phyloP scores from a whole-genome alignment of 768 basidiomycete genomes.

The Amanita brunnescens region DNA sequence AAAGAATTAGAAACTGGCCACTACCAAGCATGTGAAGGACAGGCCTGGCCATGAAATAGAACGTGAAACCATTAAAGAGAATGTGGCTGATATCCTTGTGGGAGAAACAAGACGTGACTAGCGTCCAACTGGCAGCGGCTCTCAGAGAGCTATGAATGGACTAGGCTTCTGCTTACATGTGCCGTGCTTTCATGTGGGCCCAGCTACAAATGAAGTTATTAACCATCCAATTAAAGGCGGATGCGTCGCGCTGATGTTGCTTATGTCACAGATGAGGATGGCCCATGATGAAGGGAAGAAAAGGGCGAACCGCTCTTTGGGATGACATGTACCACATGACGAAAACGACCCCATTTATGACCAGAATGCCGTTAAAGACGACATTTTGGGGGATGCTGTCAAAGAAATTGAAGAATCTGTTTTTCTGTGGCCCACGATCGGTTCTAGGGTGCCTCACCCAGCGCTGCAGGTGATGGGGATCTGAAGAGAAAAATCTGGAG shows the following conservation, averaged over 20 bases:
- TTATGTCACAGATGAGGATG: conserved; percentile 24
- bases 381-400: conserved; percentile 43
- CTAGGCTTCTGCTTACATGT: conserved; percentile 40
- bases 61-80: conserved; percentile 70
- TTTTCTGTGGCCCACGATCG: neutral
- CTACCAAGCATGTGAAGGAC: conserved; percentile 59
- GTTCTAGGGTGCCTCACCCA: conserved; percentile 6
- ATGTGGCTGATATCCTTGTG: conserved; percentile 54
- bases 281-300: conserved; percentile 1
- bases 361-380: conserved; percentile 59
- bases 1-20: conserved; percentile 59
- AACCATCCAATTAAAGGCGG: conserved; percentile 38
- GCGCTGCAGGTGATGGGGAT: neutral
- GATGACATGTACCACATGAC: conserved; percentile 43
- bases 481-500: conserved; percentile 1
- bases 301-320: conserved; percentile 24
- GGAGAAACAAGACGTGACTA: conserved; percentile 64
- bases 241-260: conserved; percentile 22
- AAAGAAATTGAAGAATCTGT: conserved; percentile 28
- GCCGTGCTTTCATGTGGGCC: conserved; percentile 53
- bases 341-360: conserved; percentile 55
- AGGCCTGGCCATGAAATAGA: conserved; percentile 65
- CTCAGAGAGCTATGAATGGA: conserved; percentile 1
- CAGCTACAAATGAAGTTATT: conserved; percentile 57
- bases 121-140: conserved; percentile 54